Evolutionary conservation across 2,329 filamentous ascomycete species (phyloP).

Genomic region (Akanthomyces lecanii): DNA sequence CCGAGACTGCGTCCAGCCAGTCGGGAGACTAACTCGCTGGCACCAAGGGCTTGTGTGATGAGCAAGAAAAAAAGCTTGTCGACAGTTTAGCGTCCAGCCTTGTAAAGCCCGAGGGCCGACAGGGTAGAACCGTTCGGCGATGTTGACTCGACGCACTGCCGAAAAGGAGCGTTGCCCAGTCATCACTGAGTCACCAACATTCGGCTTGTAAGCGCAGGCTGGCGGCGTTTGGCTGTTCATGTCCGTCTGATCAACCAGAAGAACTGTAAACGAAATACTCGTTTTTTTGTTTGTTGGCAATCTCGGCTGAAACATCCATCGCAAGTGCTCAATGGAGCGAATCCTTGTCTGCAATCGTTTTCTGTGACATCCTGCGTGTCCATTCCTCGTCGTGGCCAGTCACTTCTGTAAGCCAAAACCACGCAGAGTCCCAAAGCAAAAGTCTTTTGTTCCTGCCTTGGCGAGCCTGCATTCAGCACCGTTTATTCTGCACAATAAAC

Average conservation of each 20-base stretch:
- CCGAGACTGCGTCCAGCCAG: neutral
- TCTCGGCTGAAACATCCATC: neutral
- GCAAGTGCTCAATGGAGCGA: neutral
- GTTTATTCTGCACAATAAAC: neutral
- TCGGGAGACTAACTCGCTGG: neutral
- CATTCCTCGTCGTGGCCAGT: neutral
- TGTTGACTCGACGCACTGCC: neutral
- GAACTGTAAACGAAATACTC: too few species aligned
- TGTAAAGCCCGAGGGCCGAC: conserved; percentile 7
- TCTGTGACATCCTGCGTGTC: neutral
- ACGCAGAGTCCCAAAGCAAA: neutral
- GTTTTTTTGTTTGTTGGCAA: too few species aligned
- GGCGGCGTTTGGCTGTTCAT: too few species aligned
- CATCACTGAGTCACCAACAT: neutral
- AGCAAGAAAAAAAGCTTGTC: neutral
- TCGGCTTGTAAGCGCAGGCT: too few species aligned
- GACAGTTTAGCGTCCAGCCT: neutral
- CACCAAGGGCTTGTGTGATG: too few species aligned
- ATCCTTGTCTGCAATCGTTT: neutral
- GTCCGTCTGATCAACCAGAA: too few species aligned
- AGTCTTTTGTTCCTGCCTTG: neutral
- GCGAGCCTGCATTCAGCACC: neutral
- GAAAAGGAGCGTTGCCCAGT: neutral
- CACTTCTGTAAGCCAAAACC: neutral
- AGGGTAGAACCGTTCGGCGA: neutral